A percentile compares a stretch with the other conserved stretches of the same genome.
These are phyloP conservation scores for Colletotrichum filicis DNA, from an alignment of 2,329 filamentous ascomycete genomes.

Conservation along the genomic window DNA sequence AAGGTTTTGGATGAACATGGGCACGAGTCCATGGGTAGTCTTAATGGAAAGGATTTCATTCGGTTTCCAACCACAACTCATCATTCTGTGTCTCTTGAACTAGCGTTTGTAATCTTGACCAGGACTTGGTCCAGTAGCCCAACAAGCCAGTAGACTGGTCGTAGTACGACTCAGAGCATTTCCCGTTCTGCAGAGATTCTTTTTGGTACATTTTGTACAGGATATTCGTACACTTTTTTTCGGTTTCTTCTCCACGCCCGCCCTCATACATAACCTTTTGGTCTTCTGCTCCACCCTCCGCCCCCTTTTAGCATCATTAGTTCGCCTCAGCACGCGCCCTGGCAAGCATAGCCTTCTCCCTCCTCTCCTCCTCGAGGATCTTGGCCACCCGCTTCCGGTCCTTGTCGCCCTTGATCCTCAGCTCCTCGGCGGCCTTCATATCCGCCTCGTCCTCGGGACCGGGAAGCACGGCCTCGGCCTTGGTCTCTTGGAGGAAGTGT, in stretches of 20 bases:
- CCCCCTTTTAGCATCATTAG: slow-evolving; percentile 38
- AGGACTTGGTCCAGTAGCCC: neutral
- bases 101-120: neutral
- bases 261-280: neutral
- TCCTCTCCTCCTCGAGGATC: slow-evolving; percentile 66
- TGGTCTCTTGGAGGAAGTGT: slow-evolving; percentile 71
- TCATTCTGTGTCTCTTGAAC: neutral
- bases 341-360: slow-evolving; percentile 66
- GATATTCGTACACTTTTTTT: slow-evolving; percentile 28
- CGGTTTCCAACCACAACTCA: neutral
- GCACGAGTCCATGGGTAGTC: slow-evolving; percentile 4
- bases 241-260: neutral
- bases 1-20: slow-evolving; percentile 22
- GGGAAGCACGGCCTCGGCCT: slow-evolving; percentile 66
- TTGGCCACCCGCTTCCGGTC: slow-evolving; percentile 66
- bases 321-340: slow-evolving; percentile 44
- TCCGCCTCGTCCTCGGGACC: slow-evolving; percentile 69
- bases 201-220: slow-evolving; percentile 36
- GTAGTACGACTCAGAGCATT: neutral
- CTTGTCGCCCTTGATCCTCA: slow-evolving; percentile 58
- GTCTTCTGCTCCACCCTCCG: too few species aligned
- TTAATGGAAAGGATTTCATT: slow-evolving; percentile 12
- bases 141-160: neutral
- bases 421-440: slow-evolving; percentile 67
- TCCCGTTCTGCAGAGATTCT: slow-evolving; percentile 19